A percentile compares a stretch with the other conserved stretches of the same genome.
These are phyloP conservation scores for Pythium apleroticum DNA, from an alignment of 352 stramenopile species.

Conservation along the genomic window DNA sequence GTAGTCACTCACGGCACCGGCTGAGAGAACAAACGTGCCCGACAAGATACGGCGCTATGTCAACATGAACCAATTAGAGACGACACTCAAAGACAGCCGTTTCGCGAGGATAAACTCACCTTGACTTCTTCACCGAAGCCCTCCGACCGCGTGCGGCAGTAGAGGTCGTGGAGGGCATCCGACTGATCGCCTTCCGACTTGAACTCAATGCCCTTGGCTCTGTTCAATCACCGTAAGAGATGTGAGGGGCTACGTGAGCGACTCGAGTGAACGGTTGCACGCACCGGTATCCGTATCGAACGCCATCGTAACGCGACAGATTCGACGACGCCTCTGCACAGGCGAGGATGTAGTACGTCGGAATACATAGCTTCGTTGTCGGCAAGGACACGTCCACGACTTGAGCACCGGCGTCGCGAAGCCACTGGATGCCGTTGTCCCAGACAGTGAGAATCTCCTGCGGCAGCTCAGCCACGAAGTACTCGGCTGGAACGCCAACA, in stretches of 20 bases:
- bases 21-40: constrained; percentile 90
- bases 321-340: constrained; percentile 98
- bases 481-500: constrained; percentile 94
- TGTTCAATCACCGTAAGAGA: constrained; percentile 16
- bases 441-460: constrained; percentile 84
- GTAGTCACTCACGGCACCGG: constrained; percentile 86
- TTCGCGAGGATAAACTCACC: constrained; percentile 31
- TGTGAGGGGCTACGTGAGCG: background rate
- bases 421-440: constrained; percentile 72
- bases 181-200: constrained; percentile 63
- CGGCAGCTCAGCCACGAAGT: constrained; percentile 91
- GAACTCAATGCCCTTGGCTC: constrained; percentile 51
- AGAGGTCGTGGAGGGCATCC: constrained; percentile 82
- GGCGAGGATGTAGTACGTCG: constrained; percentile 98
- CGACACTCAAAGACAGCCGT: background rate
- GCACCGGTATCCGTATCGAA: constrained; percentile 88
- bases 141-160: constrained; percentile 83
- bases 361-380: constrained; percentile 87
- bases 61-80: background rate
- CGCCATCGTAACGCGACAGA: constrained; percentile 96
- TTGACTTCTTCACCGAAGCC: constrained; percentile 93
- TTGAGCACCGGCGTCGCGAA: constrained; percentile 66
- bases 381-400: constrained; percentile 77
- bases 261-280: background rate
- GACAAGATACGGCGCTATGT: constrained; percentile 84